Evolutionary conservation across 2,329 filamentous ascomycete species (phyloP).

Genomic region (Hypoxylon sp.): DNA sequence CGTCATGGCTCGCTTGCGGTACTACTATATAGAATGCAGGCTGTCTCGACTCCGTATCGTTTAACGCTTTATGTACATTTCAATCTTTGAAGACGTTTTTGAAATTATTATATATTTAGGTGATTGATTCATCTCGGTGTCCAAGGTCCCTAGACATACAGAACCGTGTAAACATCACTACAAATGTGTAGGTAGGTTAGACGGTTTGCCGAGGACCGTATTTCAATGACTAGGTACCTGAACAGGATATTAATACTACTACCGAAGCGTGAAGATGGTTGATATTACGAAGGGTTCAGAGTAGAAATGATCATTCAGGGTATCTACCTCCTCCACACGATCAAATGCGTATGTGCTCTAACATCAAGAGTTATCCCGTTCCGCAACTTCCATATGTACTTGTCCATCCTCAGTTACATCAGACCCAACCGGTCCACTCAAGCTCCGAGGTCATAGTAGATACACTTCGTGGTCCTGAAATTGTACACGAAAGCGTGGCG

Average conservation of each 20-base stretch:
- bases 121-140: not conserved
- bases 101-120: not conserved
- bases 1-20: constrained; percentile 1
- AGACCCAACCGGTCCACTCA: constrained; percentile 44
- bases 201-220: not conserved
- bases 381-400: not conserved
- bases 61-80: constrained; percentile 13
- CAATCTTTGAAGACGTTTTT: not conserved
- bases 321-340: constrained; percentile 22
- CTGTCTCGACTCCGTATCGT: constrained; percentile 30
- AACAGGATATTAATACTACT: not conserved
- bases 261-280: not conserved
- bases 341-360: not conserved
- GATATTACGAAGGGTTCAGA: constrained; percentile 3
- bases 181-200: too few relatives aligned
- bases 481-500: constrained; percentile 92
- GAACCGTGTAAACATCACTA: not conserved
- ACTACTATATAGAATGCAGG: constrained; percentile 7
- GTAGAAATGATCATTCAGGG: constrained; percentile 25
- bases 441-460: constrained; percentile 85
- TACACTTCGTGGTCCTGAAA: constrained; percentile 84
- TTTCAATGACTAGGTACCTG: not conserved
- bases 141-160: not conserved
- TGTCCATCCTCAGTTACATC: not conserved
- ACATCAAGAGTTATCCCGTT: not conserved